A percentile compares a stretch with the other conserved stretches of the same genome.
Evolutionary conservation across 495 filamentous ascomycete genomes (phyloP).

Genomic region (Tuber melanosporum): DNA sequence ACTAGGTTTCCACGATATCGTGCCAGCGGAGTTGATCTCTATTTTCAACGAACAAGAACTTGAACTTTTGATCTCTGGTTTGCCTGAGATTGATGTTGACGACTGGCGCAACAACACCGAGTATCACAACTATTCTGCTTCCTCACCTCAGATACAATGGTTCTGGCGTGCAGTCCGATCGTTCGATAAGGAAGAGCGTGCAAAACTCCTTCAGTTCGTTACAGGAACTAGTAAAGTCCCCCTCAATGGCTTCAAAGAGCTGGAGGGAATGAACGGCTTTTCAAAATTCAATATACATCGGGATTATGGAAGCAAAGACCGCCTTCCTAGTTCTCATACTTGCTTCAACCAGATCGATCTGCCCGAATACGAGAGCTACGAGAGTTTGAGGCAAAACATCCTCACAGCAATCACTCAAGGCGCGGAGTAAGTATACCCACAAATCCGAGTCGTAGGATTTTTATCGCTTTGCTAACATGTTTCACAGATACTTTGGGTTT

Average conservation of each 20-base stretch:
- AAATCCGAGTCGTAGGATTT: not conserved
- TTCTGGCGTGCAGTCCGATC: constrained; percentile 98
- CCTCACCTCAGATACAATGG: constrained; percentile 97
- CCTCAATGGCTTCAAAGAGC: constrained; percentile 96
- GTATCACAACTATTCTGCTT: constrained; percentile 94
- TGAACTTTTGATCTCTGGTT: constrained; percentile 90
- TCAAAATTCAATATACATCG: constrained; percentile 98
- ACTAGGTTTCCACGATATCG: constrained; percentile 93
- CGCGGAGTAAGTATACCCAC: constrained; percentile 57
- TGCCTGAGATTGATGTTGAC: constrained; percentile 95
- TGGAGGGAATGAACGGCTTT: constrained; percentile 99
- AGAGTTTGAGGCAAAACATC: constrained; percentile 74
- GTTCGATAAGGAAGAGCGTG: constrained; percentile 97
- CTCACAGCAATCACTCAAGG: constrained; percentile 93
- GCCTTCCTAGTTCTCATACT: constrained; percentile 91
- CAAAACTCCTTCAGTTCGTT: constrained; percentile 95
- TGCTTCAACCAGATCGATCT: constrained; percentile 99
- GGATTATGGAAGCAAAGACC: constrained; percentile 95
- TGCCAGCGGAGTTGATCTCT: constrained; percentile 83
- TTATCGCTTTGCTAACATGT: constrained; percentile 13
- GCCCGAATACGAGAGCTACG: constrained; percentile 96
- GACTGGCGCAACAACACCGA: constrained; percentile 99
- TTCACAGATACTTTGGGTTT: constrained; percentile 71
- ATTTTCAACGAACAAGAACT: constrained; percentile 99
- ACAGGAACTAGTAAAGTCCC: constrained; percentile 98